These are phyloP conservation scores for Paramecium bursaria DNA, from an alignment of 73 alveolate species.

Conservation along the genomic window DNA sequence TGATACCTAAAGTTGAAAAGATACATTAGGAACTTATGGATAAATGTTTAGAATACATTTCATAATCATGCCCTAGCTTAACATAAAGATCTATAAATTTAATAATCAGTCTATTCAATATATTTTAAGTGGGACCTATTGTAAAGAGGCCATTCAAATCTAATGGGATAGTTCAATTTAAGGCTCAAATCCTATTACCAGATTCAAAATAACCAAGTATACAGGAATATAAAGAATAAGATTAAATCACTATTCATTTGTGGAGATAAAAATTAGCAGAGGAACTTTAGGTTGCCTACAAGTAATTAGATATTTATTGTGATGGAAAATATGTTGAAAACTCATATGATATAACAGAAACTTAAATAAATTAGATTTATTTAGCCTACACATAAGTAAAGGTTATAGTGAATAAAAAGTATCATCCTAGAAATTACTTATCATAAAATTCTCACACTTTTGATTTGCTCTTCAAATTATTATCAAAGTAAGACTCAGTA, in stretches of 20 bases:
- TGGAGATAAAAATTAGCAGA: conserved; percentile 56
- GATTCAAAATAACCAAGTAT: not conserved
- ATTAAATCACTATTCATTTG: conserved; percentile 9
- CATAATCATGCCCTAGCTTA: conserved; percentile 28
- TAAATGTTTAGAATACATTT: conserved; percentile 37
- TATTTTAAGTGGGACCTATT: conserved; percentile 36
- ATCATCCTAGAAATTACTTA: conserved; percentile 47
- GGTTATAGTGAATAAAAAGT: conserved; percentile 18
- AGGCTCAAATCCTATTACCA: not conserved
- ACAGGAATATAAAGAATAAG: conserved; percentile 19
- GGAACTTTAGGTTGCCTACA: conserved; percentile 18
- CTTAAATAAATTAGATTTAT: not conserved
- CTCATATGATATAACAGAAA: conserved; percentile 21
- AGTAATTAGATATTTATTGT: not conserved
- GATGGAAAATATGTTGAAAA: conserved; percentile 18
- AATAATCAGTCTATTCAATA: not conserved
- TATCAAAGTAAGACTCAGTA: conserved; percentile 2
- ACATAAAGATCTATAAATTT: conserved; percentile 34
- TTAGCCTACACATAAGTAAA: not conserved
- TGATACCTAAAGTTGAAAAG: not conserved
- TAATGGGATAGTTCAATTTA: not conserved
- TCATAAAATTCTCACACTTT: conserved; percentile 30
- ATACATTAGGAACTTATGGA: conserved; percentile 52
- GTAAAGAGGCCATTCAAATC: conserved; percentile 13
- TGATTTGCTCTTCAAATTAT: conserved; percentile 26